Conservation (phyloP, 352 stramenopile species). For the Pythium sukuiense region DNA sequence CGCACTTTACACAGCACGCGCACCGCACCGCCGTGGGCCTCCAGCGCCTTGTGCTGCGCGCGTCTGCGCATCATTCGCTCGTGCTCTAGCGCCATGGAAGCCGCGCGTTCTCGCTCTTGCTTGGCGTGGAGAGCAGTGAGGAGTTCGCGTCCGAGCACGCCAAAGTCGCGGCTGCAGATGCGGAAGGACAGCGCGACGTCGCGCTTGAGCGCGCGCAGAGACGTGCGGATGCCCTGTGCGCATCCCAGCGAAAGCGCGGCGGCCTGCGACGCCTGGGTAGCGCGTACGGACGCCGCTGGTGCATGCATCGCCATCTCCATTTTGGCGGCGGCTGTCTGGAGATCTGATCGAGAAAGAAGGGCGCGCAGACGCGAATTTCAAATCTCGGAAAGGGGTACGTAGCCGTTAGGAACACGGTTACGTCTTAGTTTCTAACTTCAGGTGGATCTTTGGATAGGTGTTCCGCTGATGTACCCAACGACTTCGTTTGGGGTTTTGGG, state of each 20-base stretch:
- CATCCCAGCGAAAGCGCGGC: slow-evolving; percentile 15
- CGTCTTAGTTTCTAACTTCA: background rate
- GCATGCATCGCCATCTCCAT: slow-evolving; percentile 4
- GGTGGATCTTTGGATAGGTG: background rate
- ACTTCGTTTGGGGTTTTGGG: slow-evolving; percentile 1
- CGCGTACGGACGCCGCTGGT: background rate
- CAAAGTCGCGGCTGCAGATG: slow-evolving; percentile 71
- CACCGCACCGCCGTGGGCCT: slow-evolving; percentile 54
- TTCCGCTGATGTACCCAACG: background rate
- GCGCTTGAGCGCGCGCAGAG: slow-evolving; percentile 47
- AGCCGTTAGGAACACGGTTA: slow-evolving; percentile 5
- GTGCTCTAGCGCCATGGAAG: slow-evolving; percentile 42
- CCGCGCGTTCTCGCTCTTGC: slow-evolving; percentile 36
- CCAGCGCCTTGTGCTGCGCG: slow-evolving; percentile 46
- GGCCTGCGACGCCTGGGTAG: background rate
- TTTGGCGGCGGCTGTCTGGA: background rate
- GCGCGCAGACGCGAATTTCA: slow-evolving; percentile 9
- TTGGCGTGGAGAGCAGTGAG: slow-evolving; percentile 42
- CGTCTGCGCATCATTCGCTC: slow-evolving; percentile 46
- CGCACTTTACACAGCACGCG: slow-evolving; percentile 84
- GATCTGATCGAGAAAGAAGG: slow-evolving; percentile 3
- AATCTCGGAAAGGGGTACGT: background rate
- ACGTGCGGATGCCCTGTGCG: slow-evolving; percentile 36
- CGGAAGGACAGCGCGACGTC: slow-evolving; percentile 72
- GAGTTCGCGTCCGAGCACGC: slow-evolving; percentile 62